phyloP scores from a whole-genome alignment of 352 stramenopile genomes.

The Pythium vanterpoolii region DNA sequence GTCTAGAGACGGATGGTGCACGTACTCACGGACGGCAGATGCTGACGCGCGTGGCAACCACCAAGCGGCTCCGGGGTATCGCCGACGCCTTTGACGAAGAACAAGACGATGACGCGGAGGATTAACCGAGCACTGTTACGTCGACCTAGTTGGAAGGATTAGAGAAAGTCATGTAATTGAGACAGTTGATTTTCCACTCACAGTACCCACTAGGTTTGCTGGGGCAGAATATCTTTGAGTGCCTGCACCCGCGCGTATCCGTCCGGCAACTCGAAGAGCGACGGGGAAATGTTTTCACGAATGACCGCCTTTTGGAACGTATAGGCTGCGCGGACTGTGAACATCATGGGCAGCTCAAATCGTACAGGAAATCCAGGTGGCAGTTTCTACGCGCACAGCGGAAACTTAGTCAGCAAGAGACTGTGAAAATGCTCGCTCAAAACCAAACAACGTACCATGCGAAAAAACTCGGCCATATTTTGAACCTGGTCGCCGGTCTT shows the following conservation, averaged over 20 bases:
- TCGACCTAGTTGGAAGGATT: background rate
- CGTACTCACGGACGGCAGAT: background rate
- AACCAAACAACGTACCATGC: constrained; percentile 49
- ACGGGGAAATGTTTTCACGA: constrained; percentile 39
- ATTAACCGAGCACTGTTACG: too few species aligned
- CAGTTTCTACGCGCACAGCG: constrained; percentile 63
- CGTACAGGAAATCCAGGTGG: constrained; percentile 74
- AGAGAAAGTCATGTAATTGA: background rate
- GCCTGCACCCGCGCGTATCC: constrained; percentile 44
- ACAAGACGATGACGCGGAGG: background rate
- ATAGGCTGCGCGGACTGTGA: constrained; percentile 76
- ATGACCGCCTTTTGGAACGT: constrained; percentile 75
- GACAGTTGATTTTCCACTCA: background rate
- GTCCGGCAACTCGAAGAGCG: constrained; percentile 53
- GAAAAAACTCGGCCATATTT: constrained; percentile 82
- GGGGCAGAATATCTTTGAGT: constrained; percentile 25
- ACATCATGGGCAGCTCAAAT: constrained; percentile 83
- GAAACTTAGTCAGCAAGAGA: too few species aligned
- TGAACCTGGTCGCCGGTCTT: constrained; percentile 73
- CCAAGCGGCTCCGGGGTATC: background rate
- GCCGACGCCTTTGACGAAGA: background rate
- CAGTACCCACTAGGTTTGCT: background rate
- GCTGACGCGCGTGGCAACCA: background rate
- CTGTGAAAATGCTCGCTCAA: background rate
- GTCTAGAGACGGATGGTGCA: background rate